A percentile compares a stretch with the other conserved stretches of the same genome.
These are phyloP conservation scores for Melampsora larici-populina DNA, from an alignment of 1,284 basidiomycete species.

Conservation along the genomic window DNA sequence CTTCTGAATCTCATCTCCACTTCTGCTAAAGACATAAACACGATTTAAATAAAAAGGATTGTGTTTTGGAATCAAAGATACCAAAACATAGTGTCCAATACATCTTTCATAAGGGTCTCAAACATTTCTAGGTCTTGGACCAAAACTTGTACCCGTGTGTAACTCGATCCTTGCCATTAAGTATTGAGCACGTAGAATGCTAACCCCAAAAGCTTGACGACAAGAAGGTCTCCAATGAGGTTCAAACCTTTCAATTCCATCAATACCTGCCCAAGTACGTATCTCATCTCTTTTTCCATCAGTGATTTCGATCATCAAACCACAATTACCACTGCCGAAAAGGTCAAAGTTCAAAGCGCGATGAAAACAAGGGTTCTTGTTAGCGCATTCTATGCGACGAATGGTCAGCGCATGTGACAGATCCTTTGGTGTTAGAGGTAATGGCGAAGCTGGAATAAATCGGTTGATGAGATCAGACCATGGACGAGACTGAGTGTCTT, in stretches of 20 bases:
- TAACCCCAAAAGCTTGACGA: neutral
- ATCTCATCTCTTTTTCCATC: slow-evolving; percentile 8
- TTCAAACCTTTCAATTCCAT: neutral
- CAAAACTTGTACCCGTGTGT: neutral
- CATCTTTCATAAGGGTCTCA: no score
- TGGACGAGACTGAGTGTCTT: slow-evolving; percentile 13
- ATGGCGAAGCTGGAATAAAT: slow-evolving; percentile 4
- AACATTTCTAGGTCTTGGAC: no score
- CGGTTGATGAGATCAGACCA: slow-evolving; percentile 23
- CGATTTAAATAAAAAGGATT: no score
- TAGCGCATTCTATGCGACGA: slow-evolving; percentile 13
- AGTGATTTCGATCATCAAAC: slow-evolving; percentile 21
- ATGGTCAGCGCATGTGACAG: slow-evolving; percentile 12
- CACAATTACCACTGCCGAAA: slow-evolving; percentile 35
- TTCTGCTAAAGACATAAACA: no score
- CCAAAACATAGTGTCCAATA: no score
- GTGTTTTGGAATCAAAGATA: no score
- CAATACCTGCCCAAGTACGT: slow-evolving; percentile 19
- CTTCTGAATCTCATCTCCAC: no score
- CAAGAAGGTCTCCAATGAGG: neutral
- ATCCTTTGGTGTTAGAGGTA: slow-evolving; percentile 1
- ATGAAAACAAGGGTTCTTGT: slow-evolving; percentile 17
- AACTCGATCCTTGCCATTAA: neutral
- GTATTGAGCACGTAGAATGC: neutral
- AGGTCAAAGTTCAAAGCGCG: slow-evolving; percentile 12